Evolutionary conservation across 1,284 basidiomycete species (phyloP).

Genomic region (Trametes versicolor): DNA sequence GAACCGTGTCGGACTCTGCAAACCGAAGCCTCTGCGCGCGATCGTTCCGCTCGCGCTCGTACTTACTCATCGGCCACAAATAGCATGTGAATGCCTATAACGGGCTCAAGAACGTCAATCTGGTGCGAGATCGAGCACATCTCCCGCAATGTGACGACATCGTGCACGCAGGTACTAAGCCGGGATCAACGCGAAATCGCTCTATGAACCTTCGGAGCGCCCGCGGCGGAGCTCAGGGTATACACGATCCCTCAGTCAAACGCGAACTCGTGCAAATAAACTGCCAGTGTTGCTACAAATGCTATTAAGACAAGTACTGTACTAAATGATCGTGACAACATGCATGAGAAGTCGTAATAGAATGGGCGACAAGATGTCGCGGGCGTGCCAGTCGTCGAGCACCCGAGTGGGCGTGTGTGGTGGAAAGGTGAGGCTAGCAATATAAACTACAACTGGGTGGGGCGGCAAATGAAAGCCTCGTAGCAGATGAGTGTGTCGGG

Average conservation of each 20-base stretch:
- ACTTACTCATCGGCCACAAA: not conserved
- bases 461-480: too few relatives aligned
- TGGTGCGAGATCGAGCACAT: not conserved
- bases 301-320: slow-evolving; percentile 15
- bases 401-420: not conserved
- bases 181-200: not conserved
- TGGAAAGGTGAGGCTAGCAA: not conserved
- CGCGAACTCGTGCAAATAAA: not conserved
- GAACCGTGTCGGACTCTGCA: too few relatives aligned
- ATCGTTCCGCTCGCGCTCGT: not conserved
- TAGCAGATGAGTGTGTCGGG: too few relatives aligned
- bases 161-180: not conserved
- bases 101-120: slow-evolving; percentile 1
- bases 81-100: slow-evolving; percentile 10
- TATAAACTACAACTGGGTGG: not conserved
- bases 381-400: not conserved
- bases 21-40: not conserved
- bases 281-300: slow-evolving; percentile 7
- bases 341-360: slow-evolving; percentile 11
- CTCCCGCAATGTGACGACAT: slow-evolving; percentile 16
- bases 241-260: not conserved
- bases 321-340: slow-evolving; percentile 2
- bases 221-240: too few relatives aligned
- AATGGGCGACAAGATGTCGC: not conserved
- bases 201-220: too few relatives aligned